Evolutionary conservation across 2,329 filamentous ascomycete genomes (phyloP), one percentile per base, ranked within the genome.

Genomic region (Colletotrichum brevisporum): DNA sequence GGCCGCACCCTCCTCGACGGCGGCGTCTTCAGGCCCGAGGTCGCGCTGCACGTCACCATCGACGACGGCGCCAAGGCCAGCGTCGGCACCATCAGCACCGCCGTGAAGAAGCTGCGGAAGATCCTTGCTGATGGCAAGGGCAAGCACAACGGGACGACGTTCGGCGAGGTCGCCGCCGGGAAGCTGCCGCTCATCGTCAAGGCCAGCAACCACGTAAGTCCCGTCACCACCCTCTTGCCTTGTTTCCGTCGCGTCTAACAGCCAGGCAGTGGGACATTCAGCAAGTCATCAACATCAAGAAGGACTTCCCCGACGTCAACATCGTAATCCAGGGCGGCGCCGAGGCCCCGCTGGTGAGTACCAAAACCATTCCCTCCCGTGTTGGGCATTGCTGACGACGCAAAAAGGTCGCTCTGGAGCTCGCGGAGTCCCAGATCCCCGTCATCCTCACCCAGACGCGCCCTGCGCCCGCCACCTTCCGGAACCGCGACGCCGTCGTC

Each of bases 391-490:
- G 5, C 45, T 47, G 16, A 47, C 26, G 16, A 55, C 56, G 10
- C 16, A 43, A 48, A 12, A 27, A 81, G 79, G 76, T 82, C 5
- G 82, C 80, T 15, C 71, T 77, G 24, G 79, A 82, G 27, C 76
- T 84, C 4, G 81, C 82, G 5, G 72, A 74, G 26, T 77, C 80
- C n/a, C 73, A 75, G 16, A 80, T 85, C 27, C 78, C 83, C 3
- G 74, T 84, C n/a, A 83, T 85, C 26, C 75, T 85, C 3, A 80
- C 80, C n/a, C 77, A 75, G 15, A 78, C 77, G 48, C 79, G 80
- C 3, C 75, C 76, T 1, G 79, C 73, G 5, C 77, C 77, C 0
- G 74, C 77, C 47, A 65, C 48, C 15, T 84, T 80, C 74, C 78
- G 82, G 6, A 79, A 77, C 48, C 76, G 76, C 12, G 76, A 81